A percentile compares a stretch with the other conserved stretches of the same genome.
Evolutionary conservation across 768 basidiomycete species (phyloP).

Genomic region (Lenzites betulinus): DNA sequence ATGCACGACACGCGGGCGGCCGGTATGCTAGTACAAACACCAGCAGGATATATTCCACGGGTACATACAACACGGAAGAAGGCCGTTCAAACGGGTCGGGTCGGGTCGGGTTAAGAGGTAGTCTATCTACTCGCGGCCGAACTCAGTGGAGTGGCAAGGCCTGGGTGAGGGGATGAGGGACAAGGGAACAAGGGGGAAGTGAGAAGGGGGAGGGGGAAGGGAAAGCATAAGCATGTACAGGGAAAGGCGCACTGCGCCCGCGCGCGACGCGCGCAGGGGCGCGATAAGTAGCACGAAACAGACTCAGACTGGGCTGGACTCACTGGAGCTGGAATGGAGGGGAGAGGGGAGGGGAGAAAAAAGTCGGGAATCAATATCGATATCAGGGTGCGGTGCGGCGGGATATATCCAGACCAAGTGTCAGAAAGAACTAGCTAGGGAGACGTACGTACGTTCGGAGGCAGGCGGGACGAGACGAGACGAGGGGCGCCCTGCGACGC

Average conservation of each 20-base stretch:
- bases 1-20: too few species aligned
- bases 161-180: too few species aligned
- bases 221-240: neutral
- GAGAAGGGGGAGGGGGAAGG: neutral
- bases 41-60: conserved; percentile 16
- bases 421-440: neutral
- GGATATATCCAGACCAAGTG: conserved; percentile 7
- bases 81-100: neutral
- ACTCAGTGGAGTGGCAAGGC: too few species aligned
- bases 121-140: neutral
- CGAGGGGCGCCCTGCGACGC: conserved; percentile 26
- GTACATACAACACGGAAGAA: conserved; percentile 14
- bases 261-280: neutral
- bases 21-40: neutral
- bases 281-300: neutral
- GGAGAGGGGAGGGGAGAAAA: too few species aligned
- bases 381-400: neutral
- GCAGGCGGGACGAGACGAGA: too few species aligned
- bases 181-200: too few species aligned
- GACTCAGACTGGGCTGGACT: too few species aligned
- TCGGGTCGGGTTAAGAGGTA: neutral
- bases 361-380: too few species aligned
- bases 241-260: neutral
- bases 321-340: too few species aligned
- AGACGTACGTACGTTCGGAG: too few species aligned